Evolutionary conservation across 257 asterid genomes (phyloP).

Genomic region (Mentha longifolia): DNA sequence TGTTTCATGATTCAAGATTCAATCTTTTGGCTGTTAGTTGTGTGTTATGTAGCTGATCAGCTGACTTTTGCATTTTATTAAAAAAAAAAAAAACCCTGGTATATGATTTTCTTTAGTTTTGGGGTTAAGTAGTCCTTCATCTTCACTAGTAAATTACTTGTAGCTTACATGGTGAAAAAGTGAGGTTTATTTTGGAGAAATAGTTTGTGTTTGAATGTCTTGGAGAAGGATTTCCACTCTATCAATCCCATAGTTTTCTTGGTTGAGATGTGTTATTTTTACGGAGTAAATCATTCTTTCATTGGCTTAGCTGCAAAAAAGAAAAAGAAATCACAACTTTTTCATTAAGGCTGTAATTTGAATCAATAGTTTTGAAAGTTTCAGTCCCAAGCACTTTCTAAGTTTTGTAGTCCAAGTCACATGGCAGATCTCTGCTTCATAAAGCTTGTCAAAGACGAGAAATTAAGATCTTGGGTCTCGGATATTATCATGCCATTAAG

Average conservation of each 20-base stretch:
- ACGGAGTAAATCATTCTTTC: neutral
- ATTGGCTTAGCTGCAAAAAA: neutral
- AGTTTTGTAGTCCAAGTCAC: neutral
- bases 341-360: neutral
- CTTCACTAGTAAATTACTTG: neutral
- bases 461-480: neutral
- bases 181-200: slow-evolving; percentile 6
- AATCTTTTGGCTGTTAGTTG: slow-evolving; percentile 22
- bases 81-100: neutral
- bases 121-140: neutral
- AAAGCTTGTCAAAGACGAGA: neutral
- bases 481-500: neutral
- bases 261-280: neutral
- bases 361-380: neutral
- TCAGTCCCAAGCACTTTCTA: neutral
- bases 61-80: slow-evolving; percentile 19
- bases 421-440: neutral
- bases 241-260: neutral
- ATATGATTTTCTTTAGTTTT: neutral
- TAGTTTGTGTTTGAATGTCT: neutral
- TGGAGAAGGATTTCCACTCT: neutral
- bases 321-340: neutral
- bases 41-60: slow-evolving; percentile 28
- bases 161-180: neutral
- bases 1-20: slow-evolving; percentile 24